Evolutionary conservation across 164 flowering plant species (phyloP).

Genomic region (Amborella trichopoda): DNA sequence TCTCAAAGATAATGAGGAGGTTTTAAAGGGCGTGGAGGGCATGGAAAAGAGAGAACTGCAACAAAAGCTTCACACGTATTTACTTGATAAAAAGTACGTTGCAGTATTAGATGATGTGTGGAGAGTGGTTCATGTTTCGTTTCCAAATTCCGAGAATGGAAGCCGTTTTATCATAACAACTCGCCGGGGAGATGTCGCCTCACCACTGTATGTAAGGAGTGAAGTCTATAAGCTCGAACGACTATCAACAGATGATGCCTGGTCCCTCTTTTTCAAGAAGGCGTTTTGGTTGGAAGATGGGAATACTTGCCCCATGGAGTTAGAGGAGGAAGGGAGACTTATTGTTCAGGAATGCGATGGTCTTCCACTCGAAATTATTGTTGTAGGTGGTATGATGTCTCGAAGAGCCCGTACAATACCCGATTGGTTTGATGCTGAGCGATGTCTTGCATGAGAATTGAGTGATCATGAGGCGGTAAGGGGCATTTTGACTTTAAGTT

Average conservation of each 20-base stretch:
- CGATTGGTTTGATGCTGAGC: not conserved
- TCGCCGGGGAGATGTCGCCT: conserved; percentile 6
- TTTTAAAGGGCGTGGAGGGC: no score
- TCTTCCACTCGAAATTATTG: conserved; percentile 16
- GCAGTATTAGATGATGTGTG: conserved; percentile 33
- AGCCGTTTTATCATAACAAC: conserved; percentile 30
- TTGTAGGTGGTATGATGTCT: conserved; percentile 8
- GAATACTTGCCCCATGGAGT: not conserved
- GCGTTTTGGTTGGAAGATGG: conserved; percentile 3
- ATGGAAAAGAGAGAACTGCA: conserved; percentile 10
- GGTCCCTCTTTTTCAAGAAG: conserved; percentile 19
- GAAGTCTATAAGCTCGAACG: conserved; percentile 1
- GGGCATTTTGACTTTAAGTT: not conserved
- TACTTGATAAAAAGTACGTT: conserved; percentile 6
- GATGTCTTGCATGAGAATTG: not conserved
- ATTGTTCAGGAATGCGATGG: conserved; percentile 8
- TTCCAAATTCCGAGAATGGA: conserved; percentile 13
- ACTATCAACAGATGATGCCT: conserved; percentile 13
- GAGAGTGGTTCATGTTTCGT: conserved; percentile 12
- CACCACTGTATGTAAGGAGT: not conserved
- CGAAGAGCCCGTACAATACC: not conserved
- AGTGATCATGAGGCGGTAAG: not conserved
- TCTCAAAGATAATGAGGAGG: no score
- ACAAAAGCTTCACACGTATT: conserved; percentile 2
- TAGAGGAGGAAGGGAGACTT: not conserved